Conservation (phyloP, 2,329 filamentous ascomycete species). For the Torrubiella hemipterigena region DNA sequence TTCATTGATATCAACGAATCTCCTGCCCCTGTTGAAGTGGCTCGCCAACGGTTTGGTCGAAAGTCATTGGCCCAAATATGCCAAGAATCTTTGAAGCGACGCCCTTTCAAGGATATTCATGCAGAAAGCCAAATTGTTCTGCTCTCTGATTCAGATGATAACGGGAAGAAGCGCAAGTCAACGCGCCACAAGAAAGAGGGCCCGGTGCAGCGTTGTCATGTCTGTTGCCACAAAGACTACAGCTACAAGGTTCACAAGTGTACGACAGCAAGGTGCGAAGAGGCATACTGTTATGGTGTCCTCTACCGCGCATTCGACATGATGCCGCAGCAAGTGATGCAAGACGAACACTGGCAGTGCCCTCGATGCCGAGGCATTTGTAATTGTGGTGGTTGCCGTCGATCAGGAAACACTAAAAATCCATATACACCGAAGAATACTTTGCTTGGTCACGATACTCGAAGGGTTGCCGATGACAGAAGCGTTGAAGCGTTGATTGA, state of each 20-base stretch:
- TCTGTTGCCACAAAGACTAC: slow-evolving; percentile 70
- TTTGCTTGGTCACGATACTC: slow-evolving; percentile 81
- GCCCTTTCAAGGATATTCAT: slow-evolving; percentile 75
- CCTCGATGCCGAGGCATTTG: slow-evolving; percentile 79
- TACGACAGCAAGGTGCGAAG: slow-evolving; percentile 53
- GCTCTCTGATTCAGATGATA: slow-evolving; percentile 41
- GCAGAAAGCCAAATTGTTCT: slow-evolving; percentile 40
- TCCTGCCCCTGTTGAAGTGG: slow-evolving; percentile 59
- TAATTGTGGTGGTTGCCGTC: slow-evolving; percentile 72
- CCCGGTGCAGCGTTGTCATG: slow-evolving; percentile 57
- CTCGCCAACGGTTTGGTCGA: slow-evolving; percentile 52
- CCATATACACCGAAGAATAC: slow-evolving; percentile 84
- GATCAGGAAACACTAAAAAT: slow-evolving; percentile 47
- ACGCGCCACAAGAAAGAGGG: slow-evolving; percentile 42
- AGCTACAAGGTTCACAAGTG: slow-evolving; percentile 80
- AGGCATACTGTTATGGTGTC: slow-evolving; percentile 85
- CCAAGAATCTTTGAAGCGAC: slow-evolving; percentile 68
- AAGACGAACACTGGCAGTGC: slow-evolving; percentile 75
- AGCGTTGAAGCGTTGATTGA: slow-evolving; percentile 87
- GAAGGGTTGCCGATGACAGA: slow-evolving; percentile 76
- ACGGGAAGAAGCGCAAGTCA: slow-evolving; percentile 49
- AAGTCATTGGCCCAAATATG: slow-evolving; percentile 88
- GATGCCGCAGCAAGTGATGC: slow-evolving; percentile 72
- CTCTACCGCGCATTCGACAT: slow-evolving; percentile 86
- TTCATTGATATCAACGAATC: slow-evolving; percentile 53